Evolutionary conservation across 2,329 filamentous ascomycete genomes (phyloP), one percentile per base, ranked within the genome.

Genomic region (Microsporum audouinii): DNA sequence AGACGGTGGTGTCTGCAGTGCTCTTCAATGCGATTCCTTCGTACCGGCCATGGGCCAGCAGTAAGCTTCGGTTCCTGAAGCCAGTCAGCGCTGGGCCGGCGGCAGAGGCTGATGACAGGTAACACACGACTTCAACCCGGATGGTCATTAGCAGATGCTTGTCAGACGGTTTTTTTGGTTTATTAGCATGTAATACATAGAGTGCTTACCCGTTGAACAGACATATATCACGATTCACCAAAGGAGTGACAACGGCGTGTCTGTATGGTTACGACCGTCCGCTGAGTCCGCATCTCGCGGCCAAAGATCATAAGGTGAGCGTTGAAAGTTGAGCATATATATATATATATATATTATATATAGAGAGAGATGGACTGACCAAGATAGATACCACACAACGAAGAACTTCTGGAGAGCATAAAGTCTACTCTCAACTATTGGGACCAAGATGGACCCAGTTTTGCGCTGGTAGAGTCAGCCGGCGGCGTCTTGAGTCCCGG

Each of bases 401-500:
- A 84, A 63, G 72, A 77, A 1, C 76, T 87, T 1, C 69, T 85
- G 3, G 68, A 72, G 1, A 73, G 75, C 5, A 77, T 86, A 36
- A 75, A 79, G 56, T 69, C 74, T 39, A 73, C 76, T 4, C 70
- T 79, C 23, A 69, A 72, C 23, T 66, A 68, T 29, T 66, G 65
- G 65, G 64, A 62, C 36, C 53, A 61, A 55, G 33, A 63, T 39
- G 61, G 58, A 10, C 60, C 47, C 10, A 61, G 64, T 7, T 49
- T 66, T 51, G 62, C 61, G 1, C 58, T 66, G 55, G 77, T 94
- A 53, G 89, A 95, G 71, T 94, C 89, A 1, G 89, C 89, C 1
- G 89, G 89, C 0, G 89, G 89, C 0, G 87, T 92, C 0, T 84
- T 92, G 63, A 92, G 88, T 0, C 89, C 89, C 0, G 83, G 83